Base-by-base conservation (phyloP, 179 eudicot genomes). In the Nepenthes alata region DNA sequence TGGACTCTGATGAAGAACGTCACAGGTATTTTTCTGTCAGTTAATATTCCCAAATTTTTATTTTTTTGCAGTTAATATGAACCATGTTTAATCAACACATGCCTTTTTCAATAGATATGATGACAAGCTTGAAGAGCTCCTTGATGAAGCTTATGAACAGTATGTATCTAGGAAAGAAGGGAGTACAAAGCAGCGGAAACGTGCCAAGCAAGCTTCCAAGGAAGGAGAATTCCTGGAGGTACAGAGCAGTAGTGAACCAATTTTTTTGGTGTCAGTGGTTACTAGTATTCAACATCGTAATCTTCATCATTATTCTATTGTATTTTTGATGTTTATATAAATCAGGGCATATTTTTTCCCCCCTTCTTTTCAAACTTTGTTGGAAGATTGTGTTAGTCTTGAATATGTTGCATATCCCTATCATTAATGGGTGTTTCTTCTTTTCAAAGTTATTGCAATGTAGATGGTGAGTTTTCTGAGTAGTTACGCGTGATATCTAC, bases 1-100 rank as follows among this genome's bases (percentile, higher is more conserved):
- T 75, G 55, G 96, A 91, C 67, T 80, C 97, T 62, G 96, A 91
- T 57, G 88, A 88, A 66, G 96, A 91, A 68, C 80, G 84, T 37
- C 75, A 58, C 67, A 70, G 82, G 97, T 91, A 49, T 16, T 53
- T 12, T 47, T 5, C 3, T 58, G 37, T 50, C 5, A 4, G 41
- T 0, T 2, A 48, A 12, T 49, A 15, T 8, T 7, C 0, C 11
- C 37, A 25, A 55, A 35, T 11, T 10, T 37, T 36, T 59, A 5
- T 8, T 65, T 11, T 12, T 25, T 25, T 25, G 25, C 25, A 25
- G 25, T 25, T 25, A 25, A 25, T 25, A 25, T 50, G 52, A 53
- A 5, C n/a, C 55, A 49, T 58, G 39, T 45, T 12, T 4, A 6
- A 37, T 49, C 34, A 11, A 68, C 41, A 47, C 8, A 34, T 74